phyloP scores from a whole-genome alignment of 371 early-diverging fungal genomes.

The Mortierella sp. region DNA sequence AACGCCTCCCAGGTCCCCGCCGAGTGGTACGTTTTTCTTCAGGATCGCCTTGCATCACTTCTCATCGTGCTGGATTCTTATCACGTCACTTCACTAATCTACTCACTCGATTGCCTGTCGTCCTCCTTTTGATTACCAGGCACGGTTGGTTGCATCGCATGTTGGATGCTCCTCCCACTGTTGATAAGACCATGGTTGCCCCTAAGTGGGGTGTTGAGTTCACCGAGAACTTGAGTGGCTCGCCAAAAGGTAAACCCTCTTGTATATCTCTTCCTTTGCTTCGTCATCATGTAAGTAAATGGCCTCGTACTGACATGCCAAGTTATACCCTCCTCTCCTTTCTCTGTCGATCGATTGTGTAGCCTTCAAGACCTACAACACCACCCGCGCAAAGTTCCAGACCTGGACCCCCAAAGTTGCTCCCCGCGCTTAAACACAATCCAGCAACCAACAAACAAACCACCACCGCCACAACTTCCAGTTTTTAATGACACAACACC shows the following conservation, averaged over 20 bases:
- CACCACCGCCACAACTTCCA: not conserved
- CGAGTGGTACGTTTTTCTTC: conserved; percentile 78
- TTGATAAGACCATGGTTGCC: conserved; percentile 56
- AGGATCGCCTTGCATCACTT: too few species aligned
- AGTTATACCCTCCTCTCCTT: not conserved
- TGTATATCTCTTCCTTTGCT: not conserved
- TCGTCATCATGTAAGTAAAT: not conserved
- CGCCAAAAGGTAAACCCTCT: conserved; percentile 32
- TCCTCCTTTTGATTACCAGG: conserved; percentile 62
- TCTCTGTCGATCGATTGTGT: not conserved
- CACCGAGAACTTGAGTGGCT: conserved; percentile 57
- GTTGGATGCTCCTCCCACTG: conserved; percentile 87
- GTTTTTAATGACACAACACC: not conserved
- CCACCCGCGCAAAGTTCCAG: conserved; percentile 84
- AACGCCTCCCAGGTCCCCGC: conserved; percentile 91
- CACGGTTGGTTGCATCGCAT: conserved; percentile 92
- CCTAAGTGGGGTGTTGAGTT: conserved; percentile 58
- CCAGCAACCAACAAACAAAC: not conserved
- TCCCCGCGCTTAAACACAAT: conserved; percentile 60
- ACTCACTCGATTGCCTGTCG: not conserved
- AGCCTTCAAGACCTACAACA: conserved; percentile 90
- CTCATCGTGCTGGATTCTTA: too few species aligned
- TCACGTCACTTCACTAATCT: not conserved
- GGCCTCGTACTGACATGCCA: too few species aligned
- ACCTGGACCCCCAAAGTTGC: conserved; percentile 84